phyloP scores from a whole-genome alignment of 495 filamentous ascomycete genomes.

The Lentithecium fluviatile region DNA sequence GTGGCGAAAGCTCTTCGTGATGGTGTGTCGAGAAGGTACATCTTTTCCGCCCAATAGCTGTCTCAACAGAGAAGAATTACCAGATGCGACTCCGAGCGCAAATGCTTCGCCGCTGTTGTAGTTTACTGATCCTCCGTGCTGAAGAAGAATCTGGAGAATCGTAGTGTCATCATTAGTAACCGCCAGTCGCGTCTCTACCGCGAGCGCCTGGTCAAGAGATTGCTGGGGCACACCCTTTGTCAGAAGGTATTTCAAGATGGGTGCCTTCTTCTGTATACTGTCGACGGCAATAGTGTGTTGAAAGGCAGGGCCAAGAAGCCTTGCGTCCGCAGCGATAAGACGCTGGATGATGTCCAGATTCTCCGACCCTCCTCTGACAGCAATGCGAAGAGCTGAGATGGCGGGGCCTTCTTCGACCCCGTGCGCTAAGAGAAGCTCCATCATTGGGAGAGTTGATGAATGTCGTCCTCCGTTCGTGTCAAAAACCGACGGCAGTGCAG shows the following conservation, averaged over 20 bases:
- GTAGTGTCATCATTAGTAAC: background rate
- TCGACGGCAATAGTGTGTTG: constrained; percentile 3
- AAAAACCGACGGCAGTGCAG: constrained; percentile 22
- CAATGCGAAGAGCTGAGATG: constrained; percentile 11
- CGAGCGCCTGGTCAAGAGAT: constrained; percentile 16
- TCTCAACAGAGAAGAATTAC: background rate
- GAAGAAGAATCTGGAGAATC: constrained; percentile 16
- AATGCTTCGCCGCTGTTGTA: constrained; percentile 25
- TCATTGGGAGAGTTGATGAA: constrained; percentile 10
- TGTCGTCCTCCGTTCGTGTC: constrained; percentile 2
- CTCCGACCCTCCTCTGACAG: constrained; percentile 7
- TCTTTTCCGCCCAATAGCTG: constrained; percentile 14
- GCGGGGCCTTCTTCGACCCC: constrained; percentile 2
- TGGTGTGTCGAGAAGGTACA: background rate
- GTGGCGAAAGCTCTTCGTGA: constrained; percentile 24
- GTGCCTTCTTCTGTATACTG: background rate
- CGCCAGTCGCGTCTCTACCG: constrained; percentile 7
- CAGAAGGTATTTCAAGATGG: constrained; percentile 13
- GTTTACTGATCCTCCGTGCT: constrained; percentile 28
- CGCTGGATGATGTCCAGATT: constrained; percentile 32
- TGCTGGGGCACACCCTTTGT: constrained; percentile 7
- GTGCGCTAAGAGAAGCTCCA: constrained; percentile 17
- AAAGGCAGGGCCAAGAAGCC: constrained; percentile 11
- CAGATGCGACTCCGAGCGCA: constrained; percentile 5
- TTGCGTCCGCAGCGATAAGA: constrained; percentile 11